Evolutionary conservation across 257 asterid species (phyloP), one percentile per base, ranked within the genome.

Genomic region (Hygrophila difformis): DNA sequence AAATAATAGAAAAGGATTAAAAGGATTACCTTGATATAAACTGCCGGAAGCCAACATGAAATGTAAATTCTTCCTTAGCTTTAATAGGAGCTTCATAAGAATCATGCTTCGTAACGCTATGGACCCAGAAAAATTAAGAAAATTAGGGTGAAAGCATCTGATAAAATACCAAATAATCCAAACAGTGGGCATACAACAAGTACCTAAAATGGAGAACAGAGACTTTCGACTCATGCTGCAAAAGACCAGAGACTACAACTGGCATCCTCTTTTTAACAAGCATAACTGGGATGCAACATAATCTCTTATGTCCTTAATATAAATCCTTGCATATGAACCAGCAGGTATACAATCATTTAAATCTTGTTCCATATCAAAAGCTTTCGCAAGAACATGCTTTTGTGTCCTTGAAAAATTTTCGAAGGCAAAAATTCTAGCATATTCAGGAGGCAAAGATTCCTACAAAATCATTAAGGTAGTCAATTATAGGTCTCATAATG

Each of bases 191-290:
- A 37, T 21, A 26, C n/a, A 43, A 39, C n/a, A 47, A 20, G 48
- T 43, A 89, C 98, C 98, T 86, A 87, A 82, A 91, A 62, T 91
- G 96, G 45, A 89, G 94, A 61, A 86, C 95, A 39, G 97, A 91
- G 15, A 91, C 47, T 68, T 86, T 91, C 23, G 97, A 82, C 68
- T 91, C 99, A 1, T 91, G 97, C 59, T 78, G 97, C 51, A 91
- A 47, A 29, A 91, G 87, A 51, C 95, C 99, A 69, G 78, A 79
- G 33, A 79, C 78, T 63, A 71, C 68, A 49, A 91, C 44, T 4
- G 99, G 94, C 53, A 47, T 47, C 50, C 49, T 72, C 73, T 69
- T 74, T 2, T 63, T 40, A 62, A 39, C 29, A 12, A 45, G 67
- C 71, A 68, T 34, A 91, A 49, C 62, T 64, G 80, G 44, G 78